Evolutionary conservation across 768 basidiomycete species (phyloP), one percentile per base, ranked within the genome.

Genomic region (Podaxis pistillaris): DNA sequence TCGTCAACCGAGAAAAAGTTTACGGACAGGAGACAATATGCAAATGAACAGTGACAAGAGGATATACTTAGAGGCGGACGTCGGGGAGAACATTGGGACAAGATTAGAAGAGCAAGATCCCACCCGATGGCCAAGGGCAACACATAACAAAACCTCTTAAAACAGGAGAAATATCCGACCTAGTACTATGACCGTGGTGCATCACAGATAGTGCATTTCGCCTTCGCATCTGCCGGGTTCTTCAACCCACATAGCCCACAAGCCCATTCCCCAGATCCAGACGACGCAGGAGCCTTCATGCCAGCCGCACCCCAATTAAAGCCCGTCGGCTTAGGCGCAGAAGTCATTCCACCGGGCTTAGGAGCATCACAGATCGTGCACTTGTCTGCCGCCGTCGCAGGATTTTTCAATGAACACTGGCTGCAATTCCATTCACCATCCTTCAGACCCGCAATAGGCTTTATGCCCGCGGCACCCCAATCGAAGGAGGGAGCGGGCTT

Each of bases 251-350:
- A 87, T 22, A 69, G 57, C 6, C 65, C 69, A 65, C 85, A 87
- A 19, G 64, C 77, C 85, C 86, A 86, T 38, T 58, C 54, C 54
- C 61, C 62, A 22, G 64, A 67, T 36, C 65, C 68, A 24, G 66
- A 28, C 4, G 57, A 49, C 2, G 68, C 22, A 12, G 81, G 80
- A 5, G 74, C 71, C 65, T 75, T 78, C 62, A 78, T 61, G 2
- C 82, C 81, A 0, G 81, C 81, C 2, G 78, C 81, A 1, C 74
- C 75, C 80, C 80, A 83, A 67, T 83, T 74, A 58, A 83, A 83
- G 46, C 74, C 73, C 12, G 73, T 68, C 55, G 70, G 19, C 8
- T 50, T 28, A 19, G 63, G 65, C 37, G 67, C 37, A 41, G 63
- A 51, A 8, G 44, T 7, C 7, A 24, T 11, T 26, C 12, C 57